Percentiles rank a stretch among this genome's conserved stretches.
Conservation (phyloP, 2,329 filamentous ascomycete genomes). For the Penicillium sp. region DNA sequence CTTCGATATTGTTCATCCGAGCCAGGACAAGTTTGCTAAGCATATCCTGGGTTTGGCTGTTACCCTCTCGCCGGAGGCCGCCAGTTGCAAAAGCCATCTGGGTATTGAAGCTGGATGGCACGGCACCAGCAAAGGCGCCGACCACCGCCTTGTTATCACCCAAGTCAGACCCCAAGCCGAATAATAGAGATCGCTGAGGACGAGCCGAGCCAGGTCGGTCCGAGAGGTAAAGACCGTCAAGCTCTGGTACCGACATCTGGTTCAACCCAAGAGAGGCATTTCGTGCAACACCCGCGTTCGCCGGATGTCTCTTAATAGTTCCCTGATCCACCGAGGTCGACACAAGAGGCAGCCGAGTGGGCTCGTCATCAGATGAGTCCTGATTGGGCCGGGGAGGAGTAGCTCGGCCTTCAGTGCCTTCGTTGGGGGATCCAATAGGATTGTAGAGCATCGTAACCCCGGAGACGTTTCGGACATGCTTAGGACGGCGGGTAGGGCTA, state of each 20-base stretch:
- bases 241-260: conserved; percentile 61
- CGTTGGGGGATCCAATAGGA: conserved; percentile 56
- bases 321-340: conserved; percentile 40
- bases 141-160: conserved; percentile 65
- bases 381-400: conserved; percentile 26
- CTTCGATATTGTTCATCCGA: conserved; percentile 90
- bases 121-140: conserved; percentile 64
- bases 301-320: conserved; percentile 48
- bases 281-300: conserved; percentile 53
- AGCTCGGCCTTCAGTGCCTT: conserved; percentile 38
- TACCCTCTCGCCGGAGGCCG: conserved; percentile 54
- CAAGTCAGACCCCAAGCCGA: conserved; percentile 75
- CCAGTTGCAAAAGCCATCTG: conserved; percentile 76
- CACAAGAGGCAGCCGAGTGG: conserved; percentile 43
- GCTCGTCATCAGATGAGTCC: conserved; percentile 36
- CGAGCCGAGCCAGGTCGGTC: conserved; percentile 38
- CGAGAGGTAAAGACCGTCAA: conserved; percentile 58
- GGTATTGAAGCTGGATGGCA: conserved; percentile 78
- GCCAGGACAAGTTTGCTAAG: conserved; percentile 80
- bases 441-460: conserved; percentile 85
- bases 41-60: conserved; percentile 68
- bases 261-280: conserved; percentile 59
- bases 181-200: conserved; percentile 67
- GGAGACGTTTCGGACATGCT: conserved; percentile 75
- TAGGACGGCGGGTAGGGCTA: conserved; percentile 41